Base-by-base conservation (phyloP, 148 eudicot genomes). In the Nepenthes mirabilis region DNA sequence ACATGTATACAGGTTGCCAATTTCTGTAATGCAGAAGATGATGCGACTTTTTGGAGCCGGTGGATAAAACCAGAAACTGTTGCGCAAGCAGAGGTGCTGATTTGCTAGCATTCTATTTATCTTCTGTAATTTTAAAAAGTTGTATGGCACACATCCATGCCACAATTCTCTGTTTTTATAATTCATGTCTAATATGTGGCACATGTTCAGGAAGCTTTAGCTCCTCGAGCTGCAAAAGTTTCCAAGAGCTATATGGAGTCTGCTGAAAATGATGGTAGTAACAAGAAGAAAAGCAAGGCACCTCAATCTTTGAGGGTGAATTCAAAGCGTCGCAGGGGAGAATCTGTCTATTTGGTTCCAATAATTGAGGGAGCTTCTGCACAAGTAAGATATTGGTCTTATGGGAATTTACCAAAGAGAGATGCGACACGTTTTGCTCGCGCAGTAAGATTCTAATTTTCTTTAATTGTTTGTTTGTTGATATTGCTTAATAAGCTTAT, bases 41-140 rank as follows among this genome's bases (percentile, higher is more conserved):
- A 94, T 69, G 83, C 93, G n/a, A 80, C 81, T 65, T 94, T 93
- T 61, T 94, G 99, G 99, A 94, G 97, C 72, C 91, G 99, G 55
- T 86, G 94, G 99, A 94, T 94, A 66, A 89, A 89, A 68, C 95
- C 97, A 2, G 97, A 89, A 6, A 79, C 91, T 70, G 64, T 90
- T 70, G 68, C 86, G 35, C 95, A 94, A 54, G 99, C 97, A 59
- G 99, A 94, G 71, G 99, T 94, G 72, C 43, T 65, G n/a, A 55
- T 55, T 14, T 47, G 14, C 45, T 49, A 5, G 23, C 12, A n/a
- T 58, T 55, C 58, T 23, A 4, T 33, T 55, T 65, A 49, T 49
- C 12, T 10, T 49, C 12, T n/a, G 14, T 49, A 5, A n/a, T 49
- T 11, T n/a, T 34, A 55, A 47, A 43, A 14, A 54, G 5, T 54